Conservation (phyloP, 768 basidiomycete genomes). For the Hypholoma sublateritium region DNA sequence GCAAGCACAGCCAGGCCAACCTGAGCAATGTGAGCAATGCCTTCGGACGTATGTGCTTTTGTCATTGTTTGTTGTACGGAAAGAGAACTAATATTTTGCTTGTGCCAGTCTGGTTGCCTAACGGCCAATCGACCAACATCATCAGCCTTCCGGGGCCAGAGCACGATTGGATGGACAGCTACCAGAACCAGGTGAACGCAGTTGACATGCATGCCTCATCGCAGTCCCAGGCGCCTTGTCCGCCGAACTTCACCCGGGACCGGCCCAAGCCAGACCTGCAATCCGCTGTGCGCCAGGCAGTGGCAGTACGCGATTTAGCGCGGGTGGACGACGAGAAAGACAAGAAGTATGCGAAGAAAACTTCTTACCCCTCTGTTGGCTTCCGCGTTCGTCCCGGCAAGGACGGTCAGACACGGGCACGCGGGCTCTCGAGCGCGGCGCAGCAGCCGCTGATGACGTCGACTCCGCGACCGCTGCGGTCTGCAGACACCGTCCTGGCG, state of each 20-base stretch:
- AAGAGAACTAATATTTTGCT: background rate
- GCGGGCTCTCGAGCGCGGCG: slow-evolving; percentile 6
- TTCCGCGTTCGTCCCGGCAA: slow-evolving; percentile 42
- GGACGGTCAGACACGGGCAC: slow-evolving; percentile 17
- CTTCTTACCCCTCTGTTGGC: slow-evolving; percentile 43
- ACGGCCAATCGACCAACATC: background rate
- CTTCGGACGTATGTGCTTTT: slow-evolving; percentile 6
- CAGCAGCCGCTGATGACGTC: slow-evolving; percentile 13
- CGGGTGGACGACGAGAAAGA: slow-evolving; percentile 10
- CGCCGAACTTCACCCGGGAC: slow-evolving; percentile 6
- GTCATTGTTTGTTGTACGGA: background rate
- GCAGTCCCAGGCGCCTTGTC: slow-evolving; percentile 1
- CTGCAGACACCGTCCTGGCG: slow-evolving; percentile 10
- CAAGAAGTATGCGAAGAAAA: slow-evolving; percentile 21
- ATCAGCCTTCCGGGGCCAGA: background rate
- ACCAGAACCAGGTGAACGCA: background rate
- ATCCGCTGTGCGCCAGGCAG: slow-evolving; percentile 2
- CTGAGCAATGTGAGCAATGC: background rate
- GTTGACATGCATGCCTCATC: slow-evolving; percentile 3
- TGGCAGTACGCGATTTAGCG: background rate
- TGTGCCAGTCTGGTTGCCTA: background rate
- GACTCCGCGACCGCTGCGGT: slow-evolving; percentile 5
- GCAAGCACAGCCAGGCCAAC: slow-evolving; percentile 20
- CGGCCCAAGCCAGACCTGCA: background rate
- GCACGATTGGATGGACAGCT: slow-evolving; percentile 2